Conservation (phyloP, 228 moss, liverwort and hornwort species). For the Sphagnum fallax region DNA sequence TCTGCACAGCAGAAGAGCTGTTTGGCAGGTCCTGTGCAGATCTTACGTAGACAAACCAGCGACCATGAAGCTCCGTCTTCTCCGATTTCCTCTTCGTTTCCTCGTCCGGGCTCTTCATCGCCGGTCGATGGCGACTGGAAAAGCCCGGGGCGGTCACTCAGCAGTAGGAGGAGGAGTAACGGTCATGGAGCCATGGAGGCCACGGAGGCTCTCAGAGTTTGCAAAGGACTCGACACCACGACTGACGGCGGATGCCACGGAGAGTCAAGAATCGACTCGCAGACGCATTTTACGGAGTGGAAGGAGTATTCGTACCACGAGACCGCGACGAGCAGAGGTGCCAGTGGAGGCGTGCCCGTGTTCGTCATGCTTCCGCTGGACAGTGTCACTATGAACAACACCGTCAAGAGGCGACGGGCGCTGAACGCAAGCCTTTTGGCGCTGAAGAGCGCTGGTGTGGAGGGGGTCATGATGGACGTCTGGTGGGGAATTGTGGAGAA, state of each 20-base stretch:
- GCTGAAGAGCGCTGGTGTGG: constrained; percentile 63
- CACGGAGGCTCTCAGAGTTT: too few species aligned
- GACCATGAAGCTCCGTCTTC: not conserved
- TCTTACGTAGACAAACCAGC: constrained; percentile 16
- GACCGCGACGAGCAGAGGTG: constrained; percentile 54
- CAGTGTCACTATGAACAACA: constrained; percentile 59
- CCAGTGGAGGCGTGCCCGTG: constrained; percentile 62
- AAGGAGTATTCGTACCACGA: constrained; percentile 52
- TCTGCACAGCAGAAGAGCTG: constrained; percentile 6
- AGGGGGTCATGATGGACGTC: constrained; percentile 90
- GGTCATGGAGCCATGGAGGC: constrained; percentile 26
- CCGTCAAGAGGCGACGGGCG: constrained; percentile 54
- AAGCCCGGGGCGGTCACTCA: constrained; percentile 14
- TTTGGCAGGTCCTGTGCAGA: constrained; percentile 1
- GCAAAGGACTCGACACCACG: too few species aligned
- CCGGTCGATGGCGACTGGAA: constrained; percentile 59
- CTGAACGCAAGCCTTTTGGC: constrained; percentile 63
- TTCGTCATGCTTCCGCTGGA: constrained; percentile 74
- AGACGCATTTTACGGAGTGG: constrained; percentile 39
- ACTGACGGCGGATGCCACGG: not conserved
- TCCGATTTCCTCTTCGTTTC: constrained; percentile 11
- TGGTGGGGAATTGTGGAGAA: constrained; percentile 96
- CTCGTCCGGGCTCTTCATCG: constrained; percentile 20
- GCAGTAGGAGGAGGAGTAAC: constrained; percentile 23
- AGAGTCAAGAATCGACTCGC: constrained; percentile 51